Base-by-base conservation (phyloP, 106 monocot genomes). In the Amphibolis antarctica region DNA sequence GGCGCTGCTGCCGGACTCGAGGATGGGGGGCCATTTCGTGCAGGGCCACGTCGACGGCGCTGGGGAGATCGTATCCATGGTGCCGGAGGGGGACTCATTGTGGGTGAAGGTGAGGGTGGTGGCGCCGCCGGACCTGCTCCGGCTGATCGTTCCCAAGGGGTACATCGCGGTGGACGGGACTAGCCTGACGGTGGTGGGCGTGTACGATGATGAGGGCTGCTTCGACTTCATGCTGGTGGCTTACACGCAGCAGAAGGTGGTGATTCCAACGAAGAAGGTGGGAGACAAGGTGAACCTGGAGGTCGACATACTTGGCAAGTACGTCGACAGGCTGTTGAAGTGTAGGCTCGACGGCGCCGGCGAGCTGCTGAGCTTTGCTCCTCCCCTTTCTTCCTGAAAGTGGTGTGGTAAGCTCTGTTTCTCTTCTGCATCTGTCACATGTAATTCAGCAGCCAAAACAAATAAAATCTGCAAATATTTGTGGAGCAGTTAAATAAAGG, bases 1-100 rank as follows among this genome's bases (percentile, higher is more conserved):
- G 1, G 84, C 96, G 12, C 69, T 96, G 23, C 78, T 59, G 60
- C 89, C 96, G 2, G 30, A 43, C 12, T 69, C 96, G 4, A 62
- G 96, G 27, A 96, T 96, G 89, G 96, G 96, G 0, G 96, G 96
- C 9, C 96, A 96, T 69, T 84, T 96, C 75, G 96, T 96, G 17
- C 96, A 96, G 78, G 96, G 89, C 3, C 96, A 96, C 53, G 81
- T 96, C 21, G 96, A 96, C 44, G 79, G 80, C 19, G 87, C 96
- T 4, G 96, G 89, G 26, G 86, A 84, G 74, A 96, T 96, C 64
- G 82, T 72, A 31, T 64, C 46, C 66, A 28, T 90, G 63, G 49
- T 55, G 21, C 66, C 78, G 9, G 96, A 96, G 65, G 82, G 74
- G 43, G 96, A 90, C 62, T 90, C 96, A 23, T 74, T 96, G 4